Evolutionary conservation across 495 filamentous ascomycete species (phyloP), one percentile per base, ranked within the genome.

Genomic region (Podospora pseudocomata): DNA sequence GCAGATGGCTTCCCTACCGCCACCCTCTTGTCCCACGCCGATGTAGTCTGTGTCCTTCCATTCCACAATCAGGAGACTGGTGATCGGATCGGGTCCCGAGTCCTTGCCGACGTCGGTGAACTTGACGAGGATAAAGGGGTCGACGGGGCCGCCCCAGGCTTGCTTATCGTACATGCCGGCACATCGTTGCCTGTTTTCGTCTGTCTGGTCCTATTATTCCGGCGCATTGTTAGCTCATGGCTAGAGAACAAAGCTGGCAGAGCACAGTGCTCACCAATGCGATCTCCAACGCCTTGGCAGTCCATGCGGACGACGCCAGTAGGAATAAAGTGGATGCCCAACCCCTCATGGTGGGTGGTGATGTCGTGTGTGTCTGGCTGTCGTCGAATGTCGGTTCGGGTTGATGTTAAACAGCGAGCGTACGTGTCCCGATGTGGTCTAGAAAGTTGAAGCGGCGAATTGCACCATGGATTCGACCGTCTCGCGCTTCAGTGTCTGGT

Each of bases 161-260:
- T 88, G 92, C 74, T 85, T 89, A 78, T 89, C 94, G 80, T 98
- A 99, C 95, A 99, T 98, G 80, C 95, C 95, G 78, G 92, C 89
- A 81, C 95, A 99, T 89, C 90, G 86, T 80, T 97, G 92, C 71
- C 86, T 80, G 78, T 92, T 90, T 32, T 89, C 85, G 53, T 91
- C 86, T 71, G 89, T 88, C 76, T 95, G 84, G 77, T 90, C 87
- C 90, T 93, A 74, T 27, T 28, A 39, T 65, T 58, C 59, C 23
- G 55, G 55, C 55, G 55, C 55, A 58, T 58, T 32, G 30, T 32
- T 58, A 58, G 55, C 55, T 13, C 49, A 59, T 67, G 39, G 65
- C 68, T 56, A 67, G 20, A 4, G 3, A 16, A 20, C 5, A 4
- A 32, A 20, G 9, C n/a, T 26, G 16, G 7, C 18, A 19, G 44